Evolutionary conservation across 106 monocot species (phyloP).

Genomic region (Dioscorea dumetorum): DNA sequence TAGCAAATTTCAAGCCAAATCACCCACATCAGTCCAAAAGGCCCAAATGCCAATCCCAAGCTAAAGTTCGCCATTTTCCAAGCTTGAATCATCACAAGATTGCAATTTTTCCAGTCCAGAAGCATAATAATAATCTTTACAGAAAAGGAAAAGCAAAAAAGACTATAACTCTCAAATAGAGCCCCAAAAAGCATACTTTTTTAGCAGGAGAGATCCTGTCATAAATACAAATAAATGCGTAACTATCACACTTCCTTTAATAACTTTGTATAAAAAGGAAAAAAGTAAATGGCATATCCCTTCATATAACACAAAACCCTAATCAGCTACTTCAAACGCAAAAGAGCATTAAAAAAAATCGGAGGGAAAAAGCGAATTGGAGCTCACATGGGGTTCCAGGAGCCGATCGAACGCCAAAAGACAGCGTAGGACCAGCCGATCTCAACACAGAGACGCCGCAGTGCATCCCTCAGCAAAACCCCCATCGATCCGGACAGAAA

Average conservation of each 20-base stretch:
- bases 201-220: neutral
- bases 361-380: neutral
- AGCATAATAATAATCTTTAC: too few species aligned
- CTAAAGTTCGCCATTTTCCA: neutral
- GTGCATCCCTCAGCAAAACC: slow-evolving; percentile 26
- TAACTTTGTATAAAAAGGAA: neutral
- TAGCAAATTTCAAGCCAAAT: slow-evolving; percentile 11
- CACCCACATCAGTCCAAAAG: neutral
- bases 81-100: too few species aligned
- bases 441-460: slow-evolving; percentile 63
- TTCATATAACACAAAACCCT: neutral
- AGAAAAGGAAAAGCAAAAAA: too few species aligned
- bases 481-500: slow-evolving; percentile 23
- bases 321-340: neutral
- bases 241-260: neutral
- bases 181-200: neutral
- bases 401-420: slow-evolving; percentile 52
- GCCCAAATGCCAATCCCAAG: neutral
- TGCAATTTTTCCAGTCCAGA: too few species aligned
- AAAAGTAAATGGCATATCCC: slow-evolving; percentile 1
- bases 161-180: too few species aligned
- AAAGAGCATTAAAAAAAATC: neutral
- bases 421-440: slow-evolving; percentile 87
- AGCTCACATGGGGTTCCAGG: slow-evolving; percentile 38
- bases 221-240: neutral